Conservation (phyloP, 1,139 yeast genomes). For the Pichia kudriavzevii region DNA sequence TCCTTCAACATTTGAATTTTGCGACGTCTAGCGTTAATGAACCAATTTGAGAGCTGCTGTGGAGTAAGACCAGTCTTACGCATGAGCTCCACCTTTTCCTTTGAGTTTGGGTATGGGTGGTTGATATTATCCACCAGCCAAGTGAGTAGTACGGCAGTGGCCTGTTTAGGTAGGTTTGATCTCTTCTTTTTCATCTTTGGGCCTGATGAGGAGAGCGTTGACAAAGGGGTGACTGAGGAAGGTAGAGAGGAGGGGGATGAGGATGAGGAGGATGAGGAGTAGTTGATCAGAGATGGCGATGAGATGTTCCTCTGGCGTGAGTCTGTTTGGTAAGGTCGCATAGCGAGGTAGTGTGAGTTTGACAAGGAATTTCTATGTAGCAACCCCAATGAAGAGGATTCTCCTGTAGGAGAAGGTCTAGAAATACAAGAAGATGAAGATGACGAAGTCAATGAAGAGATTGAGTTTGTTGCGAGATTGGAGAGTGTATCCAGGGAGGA, state of each 20-base stretch:
- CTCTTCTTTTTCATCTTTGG: conserved; percentile 23
- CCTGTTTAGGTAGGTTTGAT: conserved; percentile 75
- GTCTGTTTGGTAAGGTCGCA: too few relatives aligned
- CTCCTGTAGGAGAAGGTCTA: too few relatives aligned
- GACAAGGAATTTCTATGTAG: conserved; percentile 7
- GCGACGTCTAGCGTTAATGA: conserved; percentile 89
- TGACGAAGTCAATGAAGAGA: conserved; percentile 4
- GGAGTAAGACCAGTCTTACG: conserved; percentile 78
- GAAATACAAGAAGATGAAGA: conserved; percentile 1
- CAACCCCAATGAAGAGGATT: too few relatives aligned
- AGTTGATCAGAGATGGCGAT: background rate
- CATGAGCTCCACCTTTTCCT: conserved; percentile 77
- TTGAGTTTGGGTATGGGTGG: conserved; percentile 91
- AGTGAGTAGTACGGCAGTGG: conserved; percentile 68
- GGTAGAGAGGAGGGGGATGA: conserved; percentile 3
- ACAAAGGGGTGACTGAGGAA: conserved; percentile 1
- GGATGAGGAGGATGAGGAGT: conserved; percentile 2
- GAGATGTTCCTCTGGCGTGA: background rate
- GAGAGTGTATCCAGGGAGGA: conserved; percentile 5
- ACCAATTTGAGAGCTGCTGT: conserved; percentile 94
- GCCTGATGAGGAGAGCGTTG: background rate
- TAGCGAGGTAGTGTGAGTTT: conserved; percentile 11
- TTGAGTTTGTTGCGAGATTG: conserved; percentile 5
- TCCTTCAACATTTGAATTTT: conserved; percentile 40
- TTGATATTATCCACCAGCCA: conserved; percentile 84